Evolutionary conservation across 2,329 filamentous ascomycete genomes (phyloP), one percentile per base, ranked within the genome.

Genomic region (Paecilomyces formosus): DNA sequence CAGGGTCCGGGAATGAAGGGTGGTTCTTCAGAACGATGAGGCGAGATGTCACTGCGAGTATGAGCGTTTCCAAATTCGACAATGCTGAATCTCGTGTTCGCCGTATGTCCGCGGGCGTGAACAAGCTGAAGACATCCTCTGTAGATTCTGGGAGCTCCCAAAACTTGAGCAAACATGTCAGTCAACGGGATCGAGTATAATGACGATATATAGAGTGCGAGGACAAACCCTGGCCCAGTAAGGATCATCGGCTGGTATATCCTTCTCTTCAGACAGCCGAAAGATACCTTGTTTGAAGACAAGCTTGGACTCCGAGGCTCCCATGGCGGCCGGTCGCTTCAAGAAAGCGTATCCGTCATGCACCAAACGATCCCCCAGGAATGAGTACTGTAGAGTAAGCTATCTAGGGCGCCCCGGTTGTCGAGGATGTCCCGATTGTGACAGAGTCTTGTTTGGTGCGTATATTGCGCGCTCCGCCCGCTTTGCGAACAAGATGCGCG

Each of bases 231-330:
- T 90, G 63, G 89, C 87, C 94, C 94, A 99, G 79, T 96, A 97
- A 18, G 86, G 82, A 78, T 97, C 91, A 76, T 94, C 88, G 58
- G 91, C 86, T 60, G 91, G 83, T 71, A 97, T 97, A 72, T 89
- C 83, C 65, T 87, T 86, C 74, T 96, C 89, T 74, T 96, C 92
- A n/a, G 92, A 94, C 60, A 99, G 85, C 72, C 89, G 87, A 80
- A 97, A 97, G 79, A 97, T 96, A 77, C 92, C 93, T 78, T 96
- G 90, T 79, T 97, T 97, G 84, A 99, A 97, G 72, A 93, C 91
- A 72, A 97, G 87, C 83, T 97, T 97, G 70, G 93, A 97, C 79
- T 97, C 93, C 78, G 93, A 97, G 72, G 93, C 93, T 76, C 94
- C 94, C 94, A 99, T 99, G 58, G 69, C 72, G 65, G n/a, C 39